phyloP scores from a whole-genome alignment of 2,329 filamentous ascomycete genomes.

The Fusarium graminum region DNA sequence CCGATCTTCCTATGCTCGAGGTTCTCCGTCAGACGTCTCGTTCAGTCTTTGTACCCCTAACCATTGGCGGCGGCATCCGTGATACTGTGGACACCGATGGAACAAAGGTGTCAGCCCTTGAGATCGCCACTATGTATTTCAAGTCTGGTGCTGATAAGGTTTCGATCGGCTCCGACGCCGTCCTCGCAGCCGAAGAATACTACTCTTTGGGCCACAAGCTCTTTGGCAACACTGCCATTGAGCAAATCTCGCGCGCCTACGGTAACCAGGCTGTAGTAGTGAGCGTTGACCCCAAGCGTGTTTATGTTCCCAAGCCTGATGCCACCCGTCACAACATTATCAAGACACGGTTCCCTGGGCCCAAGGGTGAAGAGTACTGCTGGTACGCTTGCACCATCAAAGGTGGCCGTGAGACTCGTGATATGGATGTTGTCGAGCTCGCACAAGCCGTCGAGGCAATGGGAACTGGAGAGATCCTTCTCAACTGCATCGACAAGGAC shows the following conservation, averaged over 20 bases:
- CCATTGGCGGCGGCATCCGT: conserved; percentile 93
- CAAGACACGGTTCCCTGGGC: conserved; percentile 76
- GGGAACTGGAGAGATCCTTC: conserved; percentile 92
- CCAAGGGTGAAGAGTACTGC: conserved; percentile 82
- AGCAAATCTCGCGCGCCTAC: conserved; percentile 93
- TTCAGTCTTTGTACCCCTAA: conserved; percentile 95
- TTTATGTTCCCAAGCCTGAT: conserved; percentile 81
- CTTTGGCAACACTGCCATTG: conserved; percentile 88
- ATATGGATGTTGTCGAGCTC: conserved; percentile 92
- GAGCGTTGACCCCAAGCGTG: conserved; percentile 90
- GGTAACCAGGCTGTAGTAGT: conserved; percentile 98
- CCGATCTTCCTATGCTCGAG: conserved; percentile 96
- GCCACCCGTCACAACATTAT: conserved; percentile 81
- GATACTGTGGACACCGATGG: conserved; percentile 93
- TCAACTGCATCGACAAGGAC: conserved; percentile 98
- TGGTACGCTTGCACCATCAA: conserved; percentile 99
- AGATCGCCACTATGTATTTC: conserved; percentile 98
- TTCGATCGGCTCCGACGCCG: conserved; percentile 94
- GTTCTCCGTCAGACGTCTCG: conserved; percentile 86
- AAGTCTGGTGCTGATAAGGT: conserved; percentile 97
- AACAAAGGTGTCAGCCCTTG: conserved; percentile 85
- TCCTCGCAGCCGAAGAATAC: conserved; percentile 92
- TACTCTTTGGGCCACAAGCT: conserved; percentile 77
- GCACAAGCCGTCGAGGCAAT: conserved; percentile 92
- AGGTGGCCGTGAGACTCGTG: conserved; percentile 92